phyloP scores from a whole-genome alignment of 169 alveolate genomes.

The Plasmodium inui region DNA sequence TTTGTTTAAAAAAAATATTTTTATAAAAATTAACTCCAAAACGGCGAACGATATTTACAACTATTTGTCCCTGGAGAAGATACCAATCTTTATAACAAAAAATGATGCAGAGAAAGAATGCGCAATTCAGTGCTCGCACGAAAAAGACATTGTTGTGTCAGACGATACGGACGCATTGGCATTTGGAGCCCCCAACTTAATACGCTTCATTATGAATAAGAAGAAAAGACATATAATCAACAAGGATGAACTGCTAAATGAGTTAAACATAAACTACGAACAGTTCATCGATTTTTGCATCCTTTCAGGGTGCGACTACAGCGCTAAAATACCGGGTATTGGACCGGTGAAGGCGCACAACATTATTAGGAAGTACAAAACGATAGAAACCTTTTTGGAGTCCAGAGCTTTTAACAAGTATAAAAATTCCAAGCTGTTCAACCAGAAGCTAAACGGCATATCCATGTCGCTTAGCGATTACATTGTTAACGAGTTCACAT shows the following conservation, averaged over 20 bases:
- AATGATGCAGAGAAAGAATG: constrained; percentile 77
- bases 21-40: constrained; percentile 69
- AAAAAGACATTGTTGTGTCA: constrained; percentile 78
- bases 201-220: constrained; percentile 74
- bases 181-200: constrained; percentile 92
- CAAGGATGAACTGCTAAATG: constrained; percentile 81
- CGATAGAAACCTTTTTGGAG: constrained; percentile 85
- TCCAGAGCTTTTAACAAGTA: constrained; percentile 66
- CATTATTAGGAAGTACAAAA: constrained; percentile 89
- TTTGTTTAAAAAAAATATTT: constrained; percentile 70
- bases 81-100: constrained; percentile 72
- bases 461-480: constrained; percentile 66
- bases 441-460: constrained; percentile 31
- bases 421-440: constrained; percentile 51
- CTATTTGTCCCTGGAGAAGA: constrained; percentile 50
- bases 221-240: constrained; percentile 81
- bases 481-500: constrained; percentile 71
- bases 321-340: constrained; percentile 94
- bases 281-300: constrained; percentile 97
- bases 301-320: constrained; percentile 99
- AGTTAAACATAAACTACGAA: constrained; percentile 89
- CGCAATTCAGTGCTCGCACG: constrained; percentile 75
- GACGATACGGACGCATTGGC: constrained; percentile 98
- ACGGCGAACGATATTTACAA: constrained; percentile 75
- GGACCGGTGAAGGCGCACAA: constrained; percentile 97